Percentiles rank a stretch among this genome's conserved stretches.
Conservation (phyloP, 2,329 filamentous ascomycete genomes). For the Talaromyces amestolkiae region DNA sequence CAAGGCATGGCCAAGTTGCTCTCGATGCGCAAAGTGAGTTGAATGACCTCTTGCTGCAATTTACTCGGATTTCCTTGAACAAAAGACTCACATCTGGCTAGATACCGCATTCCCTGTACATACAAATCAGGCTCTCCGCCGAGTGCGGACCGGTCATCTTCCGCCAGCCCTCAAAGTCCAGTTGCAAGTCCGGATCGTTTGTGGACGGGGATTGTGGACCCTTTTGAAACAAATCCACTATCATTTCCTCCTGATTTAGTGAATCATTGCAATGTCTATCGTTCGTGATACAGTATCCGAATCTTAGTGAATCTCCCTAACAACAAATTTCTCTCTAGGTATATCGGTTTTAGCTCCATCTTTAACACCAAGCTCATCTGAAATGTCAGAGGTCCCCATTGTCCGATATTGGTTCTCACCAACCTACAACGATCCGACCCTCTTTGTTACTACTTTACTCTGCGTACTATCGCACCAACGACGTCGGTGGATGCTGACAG, state of each 20-base stretch:
- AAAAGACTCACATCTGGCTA: neutral
- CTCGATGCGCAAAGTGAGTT: constrained; percentile 10
- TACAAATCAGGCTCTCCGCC: neutral
- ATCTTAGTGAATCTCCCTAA: neutral
- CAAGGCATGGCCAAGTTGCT: constrained; percentile 6
- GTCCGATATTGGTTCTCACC: constrained; percentile 9
- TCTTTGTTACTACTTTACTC: constrained; percentile 6
- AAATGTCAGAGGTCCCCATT: neutral
- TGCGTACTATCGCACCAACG: constrained; percentile 4
- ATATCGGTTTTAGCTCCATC: constrained; percentile 8
- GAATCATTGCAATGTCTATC: constrained; percentile 11
- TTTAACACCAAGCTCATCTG: constrained; percentile 1
- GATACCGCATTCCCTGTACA: neutral
- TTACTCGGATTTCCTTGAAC: too few relatives aligned
- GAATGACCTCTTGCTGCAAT: neutral
- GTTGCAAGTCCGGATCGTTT: neutral
- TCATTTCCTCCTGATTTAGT: constrained; percentile 8
- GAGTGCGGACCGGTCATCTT: neutral
- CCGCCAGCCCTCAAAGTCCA: neutral
- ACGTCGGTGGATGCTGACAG: neutral
- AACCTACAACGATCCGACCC: constrained; percentile 6
- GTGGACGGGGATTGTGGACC: constrained; percentile 2
- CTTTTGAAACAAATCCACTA: constrained; percentile 4
- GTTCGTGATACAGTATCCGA: neutral
- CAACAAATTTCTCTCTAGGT: neutral